Percentiles rank a stretch among this genome's conserved stretches.
Evolutionary conservation across 164 flowering plant species (phyloP).

Genomic region (Vitis vinifera): ASM3070453v1 NC_081811.1:24959001-24959500

Average conservation of each 20-base stretch:
- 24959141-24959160: no score
- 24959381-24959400: constrained; percentile 38
- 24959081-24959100: no score
- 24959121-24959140: no score
- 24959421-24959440: constrained; percentile 42
- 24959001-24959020: no score
- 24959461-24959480: background rate
- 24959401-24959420: constrained; percentile 47
- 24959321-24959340: constrained; percentile 3
- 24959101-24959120: no score
- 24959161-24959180: no score
- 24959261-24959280: background rate
- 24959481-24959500: background rate
- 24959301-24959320: background rate
- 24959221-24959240: background rate
- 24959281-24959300: no score
- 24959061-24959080: no score
- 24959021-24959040: no score
- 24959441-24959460: constrained; percentile 42
- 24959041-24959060: no score
- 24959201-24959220: background rate
- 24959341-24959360: constrained; percentile 41
- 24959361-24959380: constrained; percentile 43
- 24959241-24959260: background rate
- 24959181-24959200: background rate